These are phyloP conservation scores for Auricularia sp. DNA, from an alignment of 768 basidiomycete genomes.

Conservation along the genomic window DNA sequence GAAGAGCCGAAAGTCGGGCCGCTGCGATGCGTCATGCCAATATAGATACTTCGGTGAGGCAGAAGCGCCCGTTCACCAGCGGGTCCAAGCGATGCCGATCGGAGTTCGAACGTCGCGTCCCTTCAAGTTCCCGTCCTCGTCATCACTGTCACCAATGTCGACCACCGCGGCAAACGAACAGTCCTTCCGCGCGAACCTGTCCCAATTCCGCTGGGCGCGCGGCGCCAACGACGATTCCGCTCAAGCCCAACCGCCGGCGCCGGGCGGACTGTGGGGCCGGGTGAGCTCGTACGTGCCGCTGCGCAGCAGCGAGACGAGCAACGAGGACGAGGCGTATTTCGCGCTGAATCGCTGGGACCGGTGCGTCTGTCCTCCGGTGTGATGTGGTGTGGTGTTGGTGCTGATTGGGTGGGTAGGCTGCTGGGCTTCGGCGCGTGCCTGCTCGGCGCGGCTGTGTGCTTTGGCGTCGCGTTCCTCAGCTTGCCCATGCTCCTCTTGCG, in stretches of 20 bases:
- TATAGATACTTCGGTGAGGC: too few relatives aligned
- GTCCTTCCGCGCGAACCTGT: conserved; percentile 62
- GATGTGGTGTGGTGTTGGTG: background rate
- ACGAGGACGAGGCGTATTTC: conserved; percentile 96
- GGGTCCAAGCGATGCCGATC: too few relatives aligned
- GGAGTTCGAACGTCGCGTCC: too few relatives aligned
- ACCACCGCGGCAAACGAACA: conserved; percentile 37
- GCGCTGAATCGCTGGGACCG: conserved; percentile 90
- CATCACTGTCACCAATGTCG: too few relatives aligned
- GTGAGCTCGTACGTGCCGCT: conserved; percentile 73
- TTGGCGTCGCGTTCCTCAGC: conserved; percentile 82
- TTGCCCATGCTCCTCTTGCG: conserved; percentile 62
- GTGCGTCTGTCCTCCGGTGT: conserved; percentile 26
- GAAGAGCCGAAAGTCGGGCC: too few relatives aligned
- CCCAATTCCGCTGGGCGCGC: conserved; percentile 80
- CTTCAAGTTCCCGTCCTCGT: too few relatives aligned
- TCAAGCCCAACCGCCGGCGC: conserved; percentile 22
- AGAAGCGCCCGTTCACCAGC: too few relatives aligned
- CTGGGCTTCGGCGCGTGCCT: conserved; percentile 87
- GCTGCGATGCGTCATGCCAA: too few relatives aligned
- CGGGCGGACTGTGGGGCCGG: conserved; percentile 9
- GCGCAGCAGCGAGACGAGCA: conserved; percentile 67
- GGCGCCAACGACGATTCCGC: conserved; percentile 59
- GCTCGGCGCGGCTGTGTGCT: conserved; percentile 86
- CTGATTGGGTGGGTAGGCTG: conserved; percentile 37